These are phyloP conservation scores for Rhizopogon parksii DNA, from an alignment of 1,284 basidiomycete genomes.

Conservation along the genomic window DNA sequence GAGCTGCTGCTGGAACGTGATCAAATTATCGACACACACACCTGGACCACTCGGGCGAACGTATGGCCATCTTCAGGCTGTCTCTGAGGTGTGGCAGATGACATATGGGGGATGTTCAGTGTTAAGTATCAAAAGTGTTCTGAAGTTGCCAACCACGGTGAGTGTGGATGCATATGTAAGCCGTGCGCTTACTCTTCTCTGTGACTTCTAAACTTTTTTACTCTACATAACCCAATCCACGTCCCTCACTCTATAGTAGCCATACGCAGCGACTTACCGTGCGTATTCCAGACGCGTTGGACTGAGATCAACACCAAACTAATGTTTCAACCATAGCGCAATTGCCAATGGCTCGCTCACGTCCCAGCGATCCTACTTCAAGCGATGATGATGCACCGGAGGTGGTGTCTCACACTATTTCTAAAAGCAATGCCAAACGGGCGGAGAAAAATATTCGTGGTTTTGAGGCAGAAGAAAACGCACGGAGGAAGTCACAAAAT, in stretches of 20 bases:
- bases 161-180: too few relatives aligned
- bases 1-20: not conserved
- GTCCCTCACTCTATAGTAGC: too few relatives aligned
- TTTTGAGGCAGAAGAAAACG: constrained; percentile 31
- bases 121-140: too few relatives aligned
- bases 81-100: not conserved
- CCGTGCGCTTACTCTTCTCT: too few relatives aligned
- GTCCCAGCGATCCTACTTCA: not conserved
- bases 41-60: not conserved
- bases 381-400: constrained; percentile 40
- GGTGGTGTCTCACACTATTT: constrained; percentile 34
- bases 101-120: not conserved
- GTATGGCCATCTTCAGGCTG: not conserved
- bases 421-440: constrained; percentile 33
- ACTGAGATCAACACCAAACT: too few relatives aligned
- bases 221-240: too few relatives aligned
- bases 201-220: too few relatives aligned
- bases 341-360: not conserved
- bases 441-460: constrained; percentile 28
- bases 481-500: constrained; percentile 35
- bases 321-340: not conserved
- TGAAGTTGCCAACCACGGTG: too few relatives aligned
- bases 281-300: too few relatives aligned
- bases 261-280: too few relatives aligned
- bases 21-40: not conserved